Evolutionary conservation across 1,139 yeast species (phyloP), one percentile per base, ranked within the genome.

Genomic region (Blastobotrys capitulatus): DNA sequence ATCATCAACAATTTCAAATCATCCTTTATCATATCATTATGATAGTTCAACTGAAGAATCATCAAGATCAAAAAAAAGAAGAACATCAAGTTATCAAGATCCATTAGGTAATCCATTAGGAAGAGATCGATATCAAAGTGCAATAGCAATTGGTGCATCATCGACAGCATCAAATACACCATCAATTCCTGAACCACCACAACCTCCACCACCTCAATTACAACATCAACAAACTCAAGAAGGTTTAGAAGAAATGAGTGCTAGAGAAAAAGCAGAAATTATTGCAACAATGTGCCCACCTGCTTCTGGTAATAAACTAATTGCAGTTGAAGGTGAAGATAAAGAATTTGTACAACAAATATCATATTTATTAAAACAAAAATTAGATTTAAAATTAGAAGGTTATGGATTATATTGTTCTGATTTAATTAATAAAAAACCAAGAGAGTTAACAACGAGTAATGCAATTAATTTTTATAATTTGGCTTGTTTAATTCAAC

Each of bases 81-180:
- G 66, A 10, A 62, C 62, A 8, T 61, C 65, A 19, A 61, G 65
- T 5, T 58, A 61, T 46, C 60, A 61, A 44, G 66, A 62, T 44
- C 66, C 66, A 1, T 51, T 62, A 39, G 60, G 52, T 25, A 26
- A 48, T 27, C 52, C 56, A 25, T 32, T 32, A 29, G 47, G 60
- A 10, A 54, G 56, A 6, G 59, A 57, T 42, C 53, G 62, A 18
- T 58, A 60, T 48, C 59, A 57, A 47, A 52, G 57, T 6, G 61
- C 62, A 7, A 52, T 60, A 44, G 57, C 60, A 3, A 22, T 50
- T 58, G 26, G 60, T 34, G 25, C 47, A 31, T 26, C 18, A 15
- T n/a, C n/a, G n/a, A n/a, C n/a, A n/a, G n/a, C n/a, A n/a, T n/a
- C n/a, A n/a, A n/a, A n/a, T n/a, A n/a, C n/a, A 22, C 25, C 4